Evolutionary conservation across 129 eudicot species (phyloP), one percentile per base, ranked within the genome.

Genomic region (Arctium minus): DNA sequence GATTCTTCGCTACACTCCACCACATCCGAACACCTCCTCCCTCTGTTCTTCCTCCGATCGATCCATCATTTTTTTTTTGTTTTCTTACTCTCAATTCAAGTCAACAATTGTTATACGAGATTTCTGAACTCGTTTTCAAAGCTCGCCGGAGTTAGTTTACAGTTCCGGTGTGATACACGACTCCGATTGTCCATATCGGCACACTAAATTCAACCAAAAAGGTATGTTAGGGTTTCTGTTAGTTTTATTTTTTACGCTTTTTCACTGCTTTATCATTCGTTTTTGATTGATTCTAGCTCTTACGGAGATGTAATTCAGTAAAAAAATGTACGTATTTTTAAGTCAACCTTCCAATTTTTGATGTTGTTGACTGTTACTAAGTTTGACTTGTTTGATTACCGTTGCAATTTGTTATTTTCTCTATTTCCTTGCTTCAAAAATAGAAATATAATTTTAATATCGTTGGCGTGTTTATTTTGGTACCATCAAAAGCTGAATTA

Each of bases 181-280:
- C 79, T 75, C 79, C 67, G 79, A 75, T 75, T 75, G 68, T 75
- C 60, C 67, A 46, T 3, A 12, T 75, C 42, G 10, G 68, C 12
- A 46, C 67, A 29, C 68, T 46, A 27, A 75, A 75, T 42, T 75
- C 68, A 46, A 46, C 79, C 79, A 30, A 75, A 75, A 75, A 75
- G 78, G 79, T 75, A 75, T 30, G 79, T 30, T 75, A 75, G 79
- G 78, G 79, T 75, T 75, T 46, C 79, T 48, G 30, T 46, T 75
- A 30, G 77, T 73, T 73, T 73, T 0, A 36, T 36, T 13, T 73
- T 18, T 12, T 46, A 73, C 5, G 33, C 17, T 44, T 29, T 29
- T 74, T 44, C 27, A 30, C 40, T 48, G 27, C 39, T 46, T 12
- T 12, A 6, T 75, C 39, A 0, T 30, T 29, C 39, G 9, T 46